Base-by-base conservation (phyloP, 2,329 filamentous ascomycete species). In the Thelonectria olida region DNA sequence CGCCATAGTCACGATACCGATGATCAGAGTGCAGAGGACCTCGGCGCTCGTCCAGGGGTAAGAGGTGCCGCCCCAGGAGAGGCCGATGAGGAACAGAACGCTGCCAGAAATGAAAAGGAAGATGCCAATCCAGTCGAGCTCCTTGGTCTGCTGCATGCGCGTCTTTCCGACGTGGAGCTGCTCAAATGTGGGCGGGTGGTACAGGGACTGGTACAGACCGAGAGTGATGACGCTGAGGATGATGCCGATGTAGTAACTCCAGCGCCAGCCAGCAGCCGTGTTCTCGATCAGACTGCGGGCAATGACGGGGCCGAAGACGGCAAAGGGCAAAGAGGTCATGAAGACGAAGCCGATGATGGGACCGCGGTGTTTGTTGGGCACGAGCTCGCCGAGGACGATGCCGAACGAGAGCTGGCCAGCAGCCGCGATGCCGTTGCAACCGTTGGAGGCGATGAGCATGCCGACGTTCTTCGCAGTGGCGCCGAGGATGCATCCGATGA, bases 191-290 rank as follows among this genome's bases (percentile, higher is more conserved):
- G 83, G 81, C 22, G 81, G 82, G 63, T 79, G 78, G 70, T 84
- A 85, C 56, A 81, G 79, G 62, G 81, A 74, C 31, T 73, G 72
- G 58, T 79, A 83, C 7, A 82, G 73, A 2, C 75, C 67, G 2
- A 80, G 65, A 10, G 78, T 73, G 20, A 81, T 58, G n/a, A 73
- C 74, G 34, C 74, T 76, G 56, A 81, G 73, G 53, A 83, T 80
- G 64, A 81, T 80, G 57, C 78, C 79, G 4, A 85, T 66, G 64
- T 81, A 84, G 68, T 81, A 86, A 56, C 73, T 78, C 80, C 82
- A 84, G 39, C 83, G 75, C 82, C 83, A 85, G 17, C 74, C 71
- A 4, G 75, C 67, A 4, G 64, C 69, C 1, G 82, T 83, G 49
- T 81, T 74, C 22, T 75, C 58, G 56, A 82, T 78, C 36, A 84